phyloP scores from a whole-genome alignment of 495 filamentous ascomycete genomes.

The Aspergillus baeticus region DNA sequence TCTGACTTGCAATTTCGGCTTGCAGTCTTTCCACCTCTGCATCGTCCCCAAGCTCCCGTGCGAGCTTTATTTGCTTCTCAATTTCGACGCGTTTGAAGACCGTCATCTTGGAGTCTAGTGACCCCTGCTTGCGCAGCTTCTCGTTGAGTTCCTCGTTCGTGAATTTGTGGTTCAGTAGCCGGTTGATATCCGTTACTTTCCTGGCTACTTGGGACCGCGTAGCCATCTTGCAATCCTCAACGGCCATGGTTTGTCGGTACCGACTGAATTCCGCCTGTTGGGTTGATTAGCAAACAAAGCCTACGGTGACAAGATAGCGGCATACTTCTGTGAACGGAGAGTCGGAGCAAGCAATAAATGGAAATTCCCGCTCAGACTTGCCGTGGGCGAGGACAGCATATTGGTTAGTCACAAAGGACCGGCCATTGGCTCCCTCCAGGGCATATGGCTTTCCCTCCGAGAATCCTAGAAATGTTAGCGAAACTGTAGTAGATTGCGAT shows the following conservation, averaged over 20 bases:
- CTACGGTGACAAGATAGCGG: background rate
- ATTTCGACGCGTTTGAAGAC: conserved; percentile 63
- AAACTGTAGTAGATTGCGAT: background rate
- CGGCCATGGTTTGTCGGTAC: conserved; percentile 72
- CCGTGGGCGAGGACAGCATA: conserved; percentile 75
- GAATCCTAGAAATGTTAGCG: conserved; percentile 61
- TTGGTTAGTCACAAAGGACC: conserved; percentile 69
- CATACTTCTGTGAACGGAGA: conserved; percentile 69
- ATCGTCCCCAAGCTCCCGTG: conserved; percentile 60
- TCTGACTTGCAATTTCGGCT: conserved; percentile 64
- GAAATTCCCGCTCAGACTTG: conserved; percentile 72
- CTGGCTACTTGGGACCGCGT: conserved; percentile 59
- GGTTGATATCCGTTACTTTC: conserved; percentile 82
- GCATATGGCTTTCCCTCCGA: conserved; percentile 75
- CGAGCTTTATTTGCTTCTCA: conserved; percentile 60
- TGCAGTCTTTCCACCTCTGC: conserved; percentile 59
- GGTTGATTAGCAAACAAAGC: conserved; percentile 24
- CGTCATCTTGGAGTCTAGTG: conserved; percentile 58
- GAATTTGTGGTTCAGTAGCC: conserved; percentile 72
- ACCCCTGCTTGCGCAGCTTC: conserved; percentile 69
- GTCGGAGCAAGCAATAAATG: conserved; percentile 82
- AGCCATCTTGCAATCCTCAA: conserved; percentile 70
- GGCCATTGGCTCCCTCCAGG: conserved; percentile 67
- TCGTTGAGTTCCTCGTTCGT: conserved; percentile 75
- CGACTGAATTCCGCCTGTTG: conserved; percentile 73